Evolutionary conservation across 148 eudicot genomes (phyloP).

Genomic region (Agrostemma githago): DNA sequence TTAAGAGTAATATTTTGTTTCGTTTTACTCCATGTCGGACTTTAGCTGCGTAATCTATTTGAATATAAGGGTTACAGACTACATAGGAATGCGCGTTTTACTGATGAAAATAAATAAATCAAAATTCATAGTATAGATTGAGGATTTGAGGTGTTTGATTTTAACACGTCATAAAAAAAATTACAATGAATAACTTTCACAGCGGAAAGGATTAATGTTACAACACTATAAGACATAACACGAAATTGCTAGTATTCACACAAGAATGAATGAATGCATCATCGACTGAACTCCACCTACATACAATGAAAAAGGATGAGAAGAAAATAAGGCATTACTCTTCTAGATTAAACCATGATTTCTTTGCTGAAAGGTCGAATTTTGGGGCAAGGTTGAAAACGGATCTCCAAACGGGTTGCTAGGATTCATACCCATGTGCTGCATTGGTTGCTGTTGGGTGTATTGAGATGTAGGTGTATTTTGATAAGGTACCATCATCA

Average conservation of each 20-base stretch:
- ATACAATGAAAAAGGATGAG: background rate
- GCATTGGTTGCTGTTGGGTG: conserved; percentile 31
- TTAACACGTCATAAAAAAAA: background rate
- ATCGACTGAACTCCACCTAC: background rate
- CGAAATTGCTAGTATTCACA: conserved; percentile 17
- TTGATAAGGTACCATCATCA: conserved; percentile 40
- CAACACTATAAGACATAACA: background rate
- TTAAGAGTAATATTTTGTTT: background rate
- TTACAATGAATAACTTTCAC: conserved; percentile 8
- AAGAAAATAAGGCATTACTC: background rate
- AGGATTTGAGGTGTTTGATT: background rate
- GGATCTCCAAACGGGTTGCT: conserved; percentile 81
- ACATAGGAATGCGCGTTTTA: background rate
- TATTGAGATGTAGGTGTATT: conserved; percentile 44
- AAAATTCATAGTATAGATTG: background rate
- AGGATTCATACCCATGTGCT: conserved; percentile 21
- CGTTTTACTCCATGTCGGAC: background rate
- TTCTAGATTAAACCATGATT: conserved; percentile 53
- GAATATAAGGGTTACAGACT: background rate
- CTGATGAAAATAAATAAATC: background rate
- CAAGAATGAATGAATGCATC: conserved; percentile 20
- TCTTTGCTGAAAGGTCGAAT: conserved; percentile 38
- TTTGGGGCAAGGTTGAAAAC: conserved; percentile 37
- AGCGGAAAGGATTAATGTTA: background rate
- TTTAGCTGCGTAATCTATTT: background rate